Evolutionary conservation across 1,139 yeast genomes (phyloP).

Genomic region (Saccharomyces hybrid): DNA sequence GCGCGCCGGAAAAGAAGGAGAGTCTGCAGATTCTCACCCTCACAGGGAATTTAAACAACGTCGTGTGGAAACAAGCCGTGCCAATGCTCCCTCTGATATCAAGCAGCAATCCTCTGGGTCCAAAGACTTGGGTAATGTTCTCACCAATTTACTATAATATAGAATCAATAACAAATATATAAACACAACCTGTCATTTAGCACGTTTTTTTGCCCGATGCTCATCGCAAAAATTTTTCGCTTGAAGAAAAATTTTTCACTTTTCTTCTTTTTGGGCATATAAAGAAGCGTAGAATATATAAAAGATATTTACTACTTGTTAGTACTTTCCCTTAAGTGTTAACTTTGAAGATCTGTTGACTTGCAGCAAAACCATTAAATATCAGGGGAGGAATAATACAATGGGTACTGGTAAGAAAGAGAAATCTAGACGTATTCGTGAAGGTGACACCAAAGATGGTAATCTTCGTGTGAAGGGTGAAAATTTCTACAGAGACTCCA

Average conservation of each 20-base stretch:
- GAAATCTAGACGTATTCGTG: conserved; percentile 74
- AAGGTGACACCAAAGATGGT: conserved; percentile 78
- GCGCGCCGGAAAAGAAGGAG: conserved; percentile 14
- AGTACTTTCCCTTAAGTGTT: conserved; percentile 6
- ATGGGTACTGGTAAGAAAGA: conserved; percentile 97
- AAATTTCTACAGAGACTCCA: conserved; percentile 92
- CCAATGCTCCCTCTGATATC: conserved; percentile 47
- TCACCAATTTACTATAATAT: conserved; percentile 33
- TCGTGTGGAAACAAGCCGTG: conserved; percentile 55
- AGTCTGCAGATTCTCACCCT: conserved; percentile 28
- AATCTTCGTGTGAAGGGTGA: conserved; percentile 94
- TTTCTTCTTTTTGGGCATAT: conserved; percentile 4
- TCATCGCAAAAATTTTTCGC: conserved; percentile 5
- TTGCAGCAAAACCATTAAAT: neutral
- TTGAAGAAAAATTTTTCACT: conserved; percentile 3
- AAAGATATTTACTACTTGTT: neutral
- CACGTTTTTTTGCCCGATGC: conserved; percentile 4
- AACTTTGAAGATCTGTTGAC: neutral
- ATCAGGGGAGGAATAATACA: conserved; percentile 6
- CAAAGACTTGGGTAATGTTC: conserved; percentile 42
- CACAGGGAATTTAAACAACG: conserved; percentile 59
- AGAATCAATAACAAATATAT: neutral
- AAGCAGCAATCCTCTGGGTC: conserved; percentile 33
- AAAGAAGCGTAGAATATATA: neutral
- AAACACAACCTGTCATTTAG: conserved; percentile 3